Evolutionary conservation across 202 grass and related monocot species (phyloP).

Genomic region (Bolboschoenoplectus hybrid): DNA sequence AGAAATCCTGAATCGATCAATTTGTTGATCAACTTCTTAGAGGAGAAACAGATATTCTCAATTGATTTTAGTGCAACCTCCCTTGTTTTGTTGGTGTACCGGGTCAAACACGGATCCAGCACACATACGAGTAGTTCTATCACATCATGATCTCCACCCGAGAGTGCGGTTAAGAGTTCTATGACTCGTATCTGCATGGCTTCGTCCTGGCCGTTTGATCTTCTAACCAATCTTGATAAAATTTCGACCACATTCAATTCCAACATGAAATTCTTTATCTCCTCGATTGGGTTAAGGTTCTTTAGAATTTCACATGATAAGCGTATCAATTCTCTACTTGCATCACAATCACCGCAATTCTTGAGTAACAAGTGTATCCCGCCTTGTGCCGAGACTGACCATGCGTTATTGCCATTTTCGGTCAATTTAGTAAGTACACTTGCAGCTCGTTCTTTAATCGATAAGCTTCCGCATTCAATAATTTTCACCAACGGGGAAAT

Average conservation of each 20-base stretch:
- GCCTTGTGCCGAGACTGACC: conserved; percentile 86
- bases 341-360: conserved; percentile 48
- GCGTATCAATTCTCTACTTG: conserved; percentile 49
- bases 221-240: conserved; percentile 55
- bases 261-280: conserved; percentile 82
- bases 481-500: conserved; percentile 58
- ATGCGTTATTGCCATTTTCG: conserved; percentile 85
- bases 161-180: conserved; percentile 63
- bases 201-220: conserved; percentile 47
- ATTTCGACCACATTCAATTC: conserved; percentile 58
- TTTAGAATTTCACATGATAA: conserved; percentile 64
- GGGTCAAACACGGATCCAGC: conserved; percentile 46
- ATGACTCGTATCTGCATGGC: conserved; percentile 59
- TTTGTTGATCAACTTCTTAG: conserved; percentile 35
- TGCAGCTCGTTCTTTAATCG: conserved; percentile 60
- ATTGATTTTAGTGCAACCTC: conserved; percentile 65
- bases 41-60: conserved; percentile 59
- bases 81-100: conserved; percentile 68
- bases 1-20: conserved; percentile 67
- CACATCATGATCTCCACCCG: conserved; percentile 48
- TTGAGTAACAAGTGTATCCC: conserved; percentile 69
- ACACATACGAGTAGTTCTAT: conserved; percentile 55
- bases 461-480: conserved; percentile 40
- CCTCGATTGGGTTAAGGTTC: conserved; percentile 67
- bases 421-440: conserved; percentile 71